phyloP scores from a whole-genome alignment of 495 filamentous ascomycete genomes.

The Paragyromitra xinjiangensis region DNA sequence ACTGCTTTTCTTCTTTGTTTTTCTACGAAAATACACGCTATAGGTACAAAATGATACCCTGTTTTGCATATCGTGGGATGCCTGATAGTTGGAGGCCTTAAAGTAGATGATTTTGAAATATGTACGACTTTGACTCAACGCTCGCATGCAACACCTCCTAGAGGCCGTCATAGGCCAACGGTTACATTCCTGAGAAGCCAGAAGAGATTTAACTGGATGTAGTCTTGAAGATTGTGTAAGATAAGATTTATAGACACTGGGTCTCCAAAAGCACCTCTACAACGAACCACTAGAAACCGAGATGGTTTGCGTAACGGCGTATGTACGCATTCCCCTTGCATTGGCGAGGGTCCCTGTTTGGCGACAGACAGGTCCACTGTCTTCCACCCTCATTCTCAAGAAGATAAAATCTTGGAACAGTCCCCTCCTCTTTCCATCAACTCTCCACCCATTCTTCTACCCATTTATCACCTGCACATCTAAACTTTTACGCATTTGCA shows the following conservation, averaged over 20 bases:
- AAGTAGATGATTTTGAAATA: slow-evolving; percentile 22
- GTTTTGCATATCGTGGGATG: slow-evolving; percentile 20
- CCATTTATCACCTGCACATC: slow-evolving; percentile 16
- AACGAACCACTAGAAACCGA: neutral
- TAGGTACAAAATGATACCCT: slow-evolving; percentile 7
- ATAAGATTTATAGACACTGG: slow-evolving; percentile 3
- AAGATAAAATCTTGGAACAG: slow-evolving; percentile 25
- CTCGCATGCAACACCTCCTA: neutral
- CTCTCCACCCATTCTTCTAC: neutral
- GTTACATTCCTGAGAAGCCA: slow-evolving; percentile 7
- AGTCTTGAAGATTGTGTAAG: slow-evolving; percentile 17
- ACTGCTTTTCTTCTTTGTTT: slow-evolving; percentile 2
- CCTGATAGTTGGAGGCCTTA: slow-evolving; percentile 36
- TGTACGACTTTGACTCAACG: neutral
- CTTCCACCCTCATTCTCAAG: slow-evolving; percentile 5
- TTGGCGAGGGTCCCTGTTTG: slow-evolving; percentile 4
- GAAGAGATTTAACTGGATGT: neutral
- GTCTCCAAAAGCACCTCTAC: neutral
- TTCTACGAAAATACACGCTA: neutral
- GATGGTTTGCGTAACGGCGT: neutral
- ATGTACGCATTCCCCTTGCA: neutral
- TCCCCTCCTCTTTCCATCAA: neutral
- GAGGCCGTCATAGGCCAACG: slow-evolving; percentile 9
- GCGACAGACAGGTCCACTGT: slow-evolving; percentile 8
- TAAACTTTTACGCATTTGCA: neutral